Conservation (phyloP, 2,329 filamentous ascomycete genomes). For the Clonostachys solani region DNA sequence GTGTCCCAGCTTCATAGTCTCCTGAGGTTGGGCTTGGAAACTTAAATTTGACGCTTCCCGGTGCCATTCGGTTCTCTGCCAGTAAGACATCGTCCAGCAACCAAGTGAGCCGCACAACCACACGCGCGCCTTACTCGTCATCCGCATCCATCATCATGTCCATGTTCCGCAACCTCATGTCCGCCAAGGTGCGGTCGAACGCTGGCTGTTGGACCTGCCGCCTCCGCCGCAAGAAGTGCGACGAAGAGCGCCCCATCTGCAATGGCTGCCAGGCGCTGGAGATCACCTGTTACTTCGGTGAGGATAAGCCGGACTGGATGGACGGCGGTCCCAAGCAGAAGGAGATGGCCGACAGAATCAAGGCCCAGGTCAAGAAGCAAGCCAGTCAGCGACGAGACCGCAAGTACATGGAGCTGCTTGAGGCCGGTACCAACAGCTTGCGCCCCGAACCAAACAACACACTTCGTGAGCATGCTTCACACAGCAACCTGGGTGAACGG, state of each 20-base stretch:
- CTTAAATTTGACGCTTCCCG: no score
- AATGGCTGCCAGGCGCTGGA: slow-evolving; percentile 44
- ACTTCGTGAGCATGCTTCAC: not conserved
- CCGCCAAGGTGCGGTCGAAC: slow-evolving; percentile 29
- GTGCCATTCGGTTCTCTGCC: no score
- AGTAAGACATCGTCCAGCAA: no score
- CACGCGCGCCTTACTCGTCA: not conserved
- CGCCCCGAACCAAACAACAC: not conserved
- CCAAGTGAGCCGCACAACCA: no score
- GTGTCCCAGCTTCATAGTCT: no score
- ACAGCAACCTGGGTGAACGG: not conserved
- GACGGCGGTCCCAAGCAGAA: slow-evolving; percentile 44
- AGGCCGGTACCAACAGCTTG: slow-evolving; percentile 16
- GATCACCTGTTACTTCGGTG: slow-evolving; percentile 50
- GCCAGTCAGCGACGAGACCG: slow-evolving; percentile 44
- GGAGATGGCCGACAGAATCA: slow-evolving; percentile 47
- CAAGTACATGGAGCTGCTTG: slow-evolving; percentile 40
- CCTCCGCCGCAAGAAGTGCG: slow-evolving; percentile 58
- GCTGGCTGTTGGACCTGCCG: slow-evolving; percentile 59
- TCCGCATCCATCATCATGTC: slow-evolving; percentile 8
- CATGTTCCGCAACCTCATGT: slow-evolving; percentile 11
- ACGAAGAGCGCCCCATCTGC: slow-evolving; percentile 48
- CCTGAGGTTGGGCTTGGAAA: no score
- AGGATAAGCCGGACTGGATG: slow-evolving; percentile 54
- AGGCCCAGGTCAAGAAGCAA: slow-evolving; percentile 52